phyloP scores from a whole-genome alignment of 805 yeast genomes.

The Clavispora vitiphila region DNA sequence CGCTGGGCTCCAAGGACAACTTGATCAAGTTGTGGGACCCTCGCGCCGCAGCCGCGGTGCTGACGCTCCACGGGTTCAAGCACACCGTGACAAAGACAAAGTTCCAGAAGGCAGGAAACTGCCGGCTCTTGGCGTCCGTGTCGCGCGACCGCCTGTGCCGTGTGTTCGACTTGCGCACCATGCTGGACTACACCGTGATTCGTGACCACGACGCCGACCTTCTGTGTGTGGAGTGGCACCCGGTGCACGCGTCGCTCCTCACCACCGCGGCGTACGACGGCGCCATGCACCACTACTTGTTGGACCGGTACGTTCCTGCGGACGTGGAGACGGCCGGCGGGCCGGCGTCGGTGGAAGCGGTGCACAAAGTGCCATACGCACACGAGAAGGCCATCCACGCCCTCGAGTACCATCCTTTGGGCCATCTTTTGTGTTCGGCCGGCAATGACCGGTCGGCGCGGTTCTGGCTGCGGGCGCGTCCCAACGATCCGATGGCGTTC shows the following conservation, averaged over 20 bases:
- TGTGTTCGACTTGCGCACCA: constrained; percentile 80
- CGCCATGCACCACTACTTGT: constrained; percentile 66
- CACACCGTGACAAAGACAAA: constrained; percentile 85
- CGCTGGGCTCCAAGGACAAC: constrained; percentile 93
- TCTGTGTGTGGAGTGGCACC: constrained; percentile 89
- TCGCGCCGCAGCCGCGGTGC: constrained; percentile 63
- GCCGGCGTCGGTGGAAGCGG: constrained; percentile 28
- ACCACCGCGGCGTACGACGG: constrained; percentile 92
- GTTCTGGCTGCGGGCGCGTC: constrained; percentile 92
- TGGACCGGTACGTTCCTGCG: constrained; percentile 49
- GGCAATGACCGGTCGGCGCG: constrained; percentile 90
- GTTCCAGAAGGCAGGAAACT: constrained; percentile 81
- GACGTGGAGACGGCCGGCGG: constrained; percentile 15
- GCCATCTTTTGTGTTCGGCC: constrained; percentile 86
- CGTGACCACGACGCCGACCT: constrained; percentile 82
- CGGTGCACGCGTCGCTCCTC: constrained; percentile 71
- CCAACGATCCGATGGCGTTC: constrained; percentile 79
- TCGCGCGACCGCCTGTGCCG: constrained; percentile 86
- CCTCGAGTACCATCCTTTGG: constrained; percentile 88
- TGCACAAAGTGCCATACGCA: constrained; percentile 77
- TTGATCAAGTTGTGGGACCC: constrained; percentile 96
- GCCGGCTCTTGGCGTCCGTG: constrained; percentile 71
- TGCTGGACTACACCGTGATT: constrained; percentile 70
- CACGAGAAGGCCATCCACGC: constrained; percentile 92
- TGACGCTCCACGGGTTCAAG: constrained; percentile 86